A percentile compares a stretch with the other conserved stretches of the same genome.
These are phyloP conservation scores for Diplogelasinospora grovesii DNA, from an alignment of 495 filamentous ascomycete genomes.

Conservation along the genomic window DNA sequence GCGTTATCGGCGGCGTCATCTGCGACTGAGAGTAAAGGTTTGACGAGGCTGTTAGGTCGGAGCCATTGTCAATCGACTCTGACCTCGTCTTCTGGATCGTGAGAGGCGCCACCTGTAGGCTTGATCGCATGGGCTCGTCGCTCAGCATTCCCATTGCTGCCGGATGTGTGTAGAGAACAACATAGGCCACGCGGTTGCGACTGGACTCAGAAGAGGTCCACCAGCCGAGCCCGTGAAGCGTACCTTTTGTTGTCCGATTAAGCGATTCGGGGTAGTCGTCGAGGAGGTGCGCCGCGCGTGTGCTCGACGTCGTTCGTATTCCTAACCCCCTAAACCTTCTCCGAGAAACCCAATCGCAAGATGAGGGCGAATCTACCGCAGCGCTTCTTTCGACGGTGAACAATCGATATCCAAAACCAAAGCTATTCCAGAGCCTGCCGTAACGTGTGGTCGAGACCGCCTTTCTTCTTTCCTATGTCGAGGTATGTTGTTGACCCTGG, in stretches of 20 bases:
- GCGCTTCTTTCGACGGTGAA: not conserved
- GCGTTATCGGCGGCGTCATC: constrained; percentile 70
- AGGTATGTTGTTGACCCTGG: constrained; percentile 6
- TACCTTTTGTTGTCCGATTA: not conserved
- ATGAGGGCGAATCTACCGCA: constrained; percentile 2
- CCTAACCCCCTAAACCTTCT: not conserved
- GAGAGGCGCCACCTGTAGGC: constrained; percentile 67
- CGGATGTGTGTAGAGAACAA: constrained; percentile 19
- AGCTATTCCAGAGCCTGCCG: too few species aligned
- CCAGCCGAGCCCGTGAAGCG: constrained; percentile 3
- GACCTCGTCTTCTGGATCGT: constrained; percentile 54
- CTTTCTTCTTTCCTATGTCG: too few species aligned
- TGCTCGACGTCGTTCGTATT: too few species aligned
- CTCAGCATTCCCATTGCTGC: constrained; percentile 47
- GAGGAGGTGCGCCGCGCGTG: too few species aligned
- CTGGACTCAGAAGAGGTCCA: constrained; percentile 9
- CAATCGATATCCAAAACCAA: too few species aligned
- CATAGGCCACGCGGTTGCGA: constrained; percentile 26
- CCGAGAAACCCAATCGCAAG: not conserved
- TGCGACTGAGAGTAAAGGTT: constrained; percentile 44
- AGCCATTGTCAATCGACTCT: constrained; percentile 29
- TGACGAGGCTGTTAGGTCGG: constrained; percentile 34
- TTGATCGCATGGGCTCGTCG: constrained; percentile 45
- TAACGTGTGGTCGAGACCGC: too few species aligned
- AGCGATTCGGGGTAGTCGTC: not conserved